Conservation (phyloP, 2,329 filamentous ascomycete genomes). For the Ceratocystis harringtonii region DNA sequence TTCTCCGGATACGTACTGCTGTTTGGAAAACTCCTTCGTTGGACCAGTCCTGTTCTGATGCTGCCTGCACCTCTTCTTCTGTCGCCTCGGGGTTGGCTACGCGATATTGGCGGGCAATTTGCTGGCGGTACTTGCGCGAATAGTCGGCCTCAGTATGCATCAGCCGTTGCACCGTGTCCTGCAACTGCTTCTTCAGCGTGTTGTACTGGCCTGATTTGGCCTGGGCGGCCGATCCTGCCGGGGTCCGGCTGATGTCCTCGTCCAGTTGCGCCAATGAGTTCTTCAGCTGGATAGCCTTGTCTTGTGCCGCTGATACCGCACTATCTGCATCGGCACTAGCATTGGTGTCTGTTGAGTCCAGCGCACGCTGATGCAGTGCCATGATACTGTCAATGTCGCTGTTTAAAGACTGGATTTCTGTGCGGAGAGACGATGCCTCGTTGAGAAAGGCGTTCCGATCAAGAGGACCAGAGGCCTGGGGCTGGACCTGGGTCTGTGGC, state of each 20-base stretch:
- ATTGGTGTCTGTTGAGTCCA: slow-evolving; percentile 46
- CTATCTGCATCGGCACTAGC: slow-evolving; percentile 44
- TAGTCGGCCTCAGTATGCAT: slow-evolving; percentile 57
- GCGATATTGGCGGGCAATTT: slow-evolving; percentile 64
- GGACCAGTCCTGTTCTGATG: slow-evolving; percentile 56
- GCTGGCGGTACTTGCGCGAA: slow-evolving; percentile 55
- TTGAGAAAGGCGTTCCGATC: slow-evolving; percentile 52
- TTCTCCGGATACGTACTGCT: slow-evolving; percentile 44
- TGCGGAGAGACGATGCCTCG: slow-evolving; percentile 51
- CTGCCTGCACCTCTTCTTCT: slow-evolving; percentile 55
- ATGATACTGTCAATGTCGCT: slow-evolving; percentile 52
- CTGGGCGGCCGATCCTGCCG: slow-evolving; percentile 36
- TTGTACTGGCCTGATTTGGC: slow-evolving; percentile 57
- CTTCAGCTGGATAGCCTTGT: slow-evolving; percentile 60
- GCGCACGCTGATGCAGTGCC: slow-evolving; percentile 54
- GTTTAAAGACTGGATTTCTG: slow-evolving; percentile 52
- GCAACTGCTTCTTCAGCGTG: slow-evolving; percentile 56
- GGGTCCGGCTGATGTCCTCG: slow-evolving; percentile 36
- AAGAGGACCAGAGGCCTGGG: slow-evolving; percentile 26
- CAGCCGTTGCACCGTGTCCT: slow-evolving; percentile 55
- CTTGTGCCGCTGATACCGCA: slow-evolving; percentile 53
- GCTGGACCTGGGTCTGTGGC: slow-evolving; percentile 20
- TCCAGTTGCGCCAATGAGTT: slow-evolving; percentile 66
- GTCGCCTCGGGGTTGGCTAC: slow-evolving; percentile 72
- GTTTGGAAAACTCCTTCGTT: slow-evolving; percentile 71